Evolutionary conservation across 2,329 filamentous ascomycete genomes (phyloP).

Genomic region (Aspergillus piperis): DNA sequence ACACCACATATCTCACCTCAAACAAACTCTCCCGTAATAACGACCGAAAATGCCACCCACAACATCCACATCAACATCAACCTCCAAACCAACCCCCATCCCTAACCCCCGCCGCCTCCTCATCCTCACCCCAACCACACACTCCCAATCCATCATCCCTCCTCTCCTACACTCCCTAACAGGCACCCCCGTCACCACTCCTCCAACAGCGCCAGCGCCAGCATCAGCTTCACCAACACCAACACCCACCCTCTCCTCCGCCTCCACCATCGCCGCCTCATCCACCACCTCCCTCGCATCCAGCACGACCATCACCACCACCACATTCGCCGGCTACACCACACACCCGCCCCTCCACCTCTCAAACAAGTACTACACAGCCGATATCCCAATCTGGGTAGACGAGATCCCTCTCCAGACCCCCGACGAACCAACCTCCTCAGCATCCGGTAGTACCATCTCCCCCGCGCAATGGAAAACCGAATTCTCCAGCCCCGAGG

Average conservation of each 20-base stretch:
- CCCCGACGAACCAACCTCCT: not conserved
- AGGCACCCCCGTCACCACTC: constrained; percentile 30
- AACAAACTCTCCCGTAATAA: no score
- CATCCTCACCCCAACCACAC: constrained; percentile 40
- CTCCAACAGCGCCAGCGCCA: constrained; percentile 24
- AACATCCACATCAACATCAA: not conserved
- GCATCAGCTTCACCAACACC: constrained; percentile 38
- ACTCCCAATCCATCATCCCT: constrained; percentile 40
- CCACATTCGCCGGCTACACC: constrained; percentile 49
- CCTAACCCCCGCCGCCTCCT: constrained; percentile 45
- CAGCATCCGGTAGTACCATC: constrained; percentile 3
- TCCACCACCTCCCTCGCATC: not conserved
- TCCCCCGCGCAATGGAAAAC: constrained; percentile 37
- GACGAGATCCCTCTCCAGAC: constrained; percentile 39
- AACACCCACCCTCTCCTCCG: constrained; percentile 45
- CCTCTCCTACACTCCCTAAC: constrained; percentile 41
- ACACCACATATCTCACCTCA: not conserved
- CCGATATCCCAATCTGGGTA: constrained; percentile 50
- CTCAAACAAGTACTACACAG: constrained; percentile 47
- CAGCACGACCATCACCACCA: constrained; percentile 18
- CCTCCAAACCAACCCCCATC: constrained; percentile 31
- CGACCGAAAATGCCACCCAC: not conserved
- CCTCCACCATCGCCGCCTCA: constrained; percentile 26
- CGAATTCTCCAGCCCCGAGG: constrained; percentile 45
- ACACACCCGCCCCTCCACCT: constrained; percentile 46